Percentiles rank a stretch among this genome's conserved stretches.
Conservation (phyloP, 768 basidiomycete species). For the Neoboletus brunneissimus region DNA sequence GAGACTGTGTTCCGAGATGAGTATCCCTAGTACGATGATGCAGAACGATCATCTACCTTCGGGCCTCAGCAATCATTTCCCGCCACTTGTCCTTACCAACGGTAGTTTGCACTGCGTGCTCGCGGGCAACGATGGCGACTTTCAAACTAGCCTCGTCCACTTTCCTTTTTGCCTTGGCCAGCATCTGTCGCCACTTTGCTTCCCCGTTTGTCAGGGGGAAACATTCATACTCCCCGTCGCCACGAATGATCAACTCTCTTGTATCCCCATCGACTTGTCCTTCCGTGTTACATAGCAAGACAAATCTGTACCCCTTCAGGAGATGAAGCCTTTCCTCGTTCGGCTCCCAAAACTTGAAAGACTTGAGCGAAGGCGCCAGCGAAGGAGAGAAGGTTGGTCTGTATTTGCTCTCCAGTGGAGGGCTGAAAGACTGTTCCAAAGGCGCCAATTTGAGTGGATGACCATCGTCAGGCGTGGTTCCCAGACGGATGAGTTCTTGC, state of each 20-base stretch:
- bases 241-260: conserved; percentile 53
- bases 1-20: conserved; percentile 30
- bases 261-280: conserved; percentile 48
- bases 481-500: conserved; percentile 53
- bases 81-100: conserved; percentile 57
- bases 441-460: conserved; percentile 33
- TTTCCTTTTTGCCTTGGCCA: conserved; percentile 54
- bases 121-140: conserved; percentile 53
- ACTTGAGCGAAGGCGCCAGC: conserved; percentile 47
- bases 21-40: neutral
- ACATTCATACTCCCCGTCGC: conserved; percentile 59
- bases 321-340: conserved; percentile 60
- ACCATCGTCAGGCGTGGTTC: conserved; percentile 34
- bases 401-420: conserved; percentile 54
- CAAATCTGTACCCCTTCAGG: conserved; percentile 51
- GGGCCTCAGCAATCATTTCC: conserved; percentile 48
- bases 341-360: conserved; percentile 60
- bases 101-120: conserved; percentile 43
- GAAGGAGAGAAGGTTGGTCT: conserved; percentile 55
- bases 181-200: conserved; percentile 47
- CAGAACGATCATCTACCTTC: conserved; percentile 38
- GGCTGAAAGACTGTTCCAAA: conserved; percentile 51
- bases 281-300: conserved; percentile 57
- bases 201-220: conserved; percentile 53
- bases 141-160: conserved; percentile 40